Percentiles rank a stretch among this genome's conserved stretches.
These are phyloP conservation scores for Pachyrhizus erosus DNA, from an alignment of 306 rosid genomes.

Conservation along the genomic window DNA sequence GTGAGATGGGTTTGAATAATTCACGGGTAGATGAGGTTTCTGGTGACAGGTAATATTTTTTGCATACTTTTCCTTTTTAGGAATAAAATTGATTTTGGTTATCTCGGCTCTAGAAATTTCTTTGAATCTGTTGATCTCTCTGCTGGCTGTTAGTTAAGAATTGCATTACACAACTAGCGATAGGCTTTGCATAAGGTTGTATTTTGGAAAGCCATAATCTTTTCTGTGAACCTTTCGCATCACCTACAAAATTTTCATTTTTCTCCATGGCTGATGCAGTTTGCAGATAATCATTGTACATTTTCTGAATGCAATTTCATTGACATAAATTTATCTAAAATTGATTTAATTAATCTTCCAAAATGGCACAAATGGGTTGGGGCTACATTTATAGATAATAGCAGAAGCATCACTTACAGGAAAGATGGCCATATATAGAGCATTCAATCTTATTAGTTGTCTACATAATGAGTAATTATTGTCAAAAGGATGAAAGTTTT, in stretches of 20 bases:
- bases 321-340: not conserved
- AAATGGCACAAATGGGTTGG: not conserved
- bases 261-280: too few relatives aligned
- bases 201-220: conserved; percentile 26
- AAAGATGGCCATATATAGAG: not conserved
- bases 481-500: not conserved
- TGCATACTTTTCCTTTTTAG: not conserved
- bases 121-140: not conserved
- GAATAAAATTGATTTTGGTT: not conserved
- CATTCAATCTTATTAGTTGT: not conserved
- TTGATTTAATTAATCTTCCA: conserved; percentile 1
- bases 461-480: not conserved
- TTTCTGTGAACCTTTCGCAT: too few relatives aligned
- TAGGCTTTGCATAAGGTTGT: conserved; percentile 9
- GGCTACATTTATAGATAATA: not conserved
- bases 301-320: not conserved
- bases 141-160: not conserved
- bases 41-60: conserved; percentile 58
- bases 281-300: conserved; percentile 7
- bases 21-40: conserved; percentile 61
- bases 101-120: conserved; percentile 4
- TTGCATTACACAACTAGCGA: conserved; percentile 17
- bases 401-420: not conserved
- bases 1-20: conserved; percentile 62
- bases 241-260: too few relatives aligned